These are phyloP conservation scores for Xylaria digitata DNA, from an alignment of 2,329 filamentous ascomycete species.

Conservation along the genomic window DNA sequence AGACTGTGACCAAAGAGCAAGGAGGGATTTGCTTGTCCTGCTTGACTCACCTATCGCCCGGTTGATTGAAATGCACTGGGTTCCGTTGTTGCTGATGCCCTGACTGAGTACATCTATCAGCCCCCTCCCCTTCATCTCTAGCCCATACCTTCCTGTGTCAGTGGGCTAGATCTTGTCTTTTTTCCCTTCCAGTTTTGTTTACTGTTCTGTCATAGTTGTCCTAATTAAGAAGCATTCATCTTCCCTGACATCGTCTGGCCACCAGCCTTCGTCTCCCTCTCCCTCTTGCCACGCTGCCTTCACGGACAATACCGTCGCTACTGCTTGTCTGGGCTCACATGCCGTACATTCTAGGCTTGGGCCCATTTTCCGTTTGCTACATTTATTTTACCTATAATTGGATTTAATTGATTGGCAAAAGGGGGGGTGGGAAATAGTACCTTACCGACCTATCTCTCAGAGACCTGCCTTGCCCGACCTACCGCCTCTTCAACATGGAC, in stretches of 20 bases:
- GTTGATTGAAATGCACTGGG: slow-evolving; percentile 10
- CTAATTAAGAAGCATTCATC: neutral
- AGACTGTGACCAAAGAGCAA: slow-evolving; percentile 6
- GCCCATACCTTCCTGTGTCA: slow-evolving; percentile 1
- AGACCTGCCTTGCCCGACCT: slow-evolving; percentile 20
- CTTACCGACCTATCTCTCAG: slow-evolving; percentile 25
- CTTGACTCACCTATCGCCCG: slow-evolving; percentile 16
- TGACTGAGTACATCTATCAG: slow-evolving; percentile 29
- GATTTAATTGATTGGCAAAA: slow-evolving; percentile 38
- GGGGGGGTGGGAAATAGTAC: slow-evolving; percentile 18
- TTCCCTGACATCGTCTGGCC: neutral
- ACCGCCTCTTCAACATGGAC: slow-evolving; percentile 45
- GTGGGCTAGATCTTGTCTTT: slow-evolving; percentile 1
- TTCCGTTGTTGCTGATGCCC: slow-evolving; percentile 14
- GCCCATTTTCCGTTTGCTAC: slow-evolving; percentile 49
- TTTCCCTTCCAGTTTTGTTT: neutral
- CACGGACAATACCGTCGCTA: slow-evolving; percentile 25
- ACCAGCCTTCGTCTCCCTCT: slow-evolving; percentile 10
- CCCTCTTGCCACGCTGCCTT: slow-evolving; percentile 24
- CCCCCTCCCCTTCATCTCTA: neutral
- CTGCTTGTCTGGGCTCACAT: slow-evolving; percentile 33
- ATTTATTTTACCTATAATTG: slow-evolving; percentile 37
- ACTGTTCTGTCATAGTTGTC: neutral
- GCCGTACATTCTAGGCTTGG: slow-evolving; percentile 46
- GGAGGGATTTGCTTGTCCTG: slow-evolving; percentile 25